A percentile compares a stretch with the other conserved stretches of the same genome.
Conservation (phyloP, 2,329 filamentous ascomycete genomes). For the Penicillium polonicum region DNA sequence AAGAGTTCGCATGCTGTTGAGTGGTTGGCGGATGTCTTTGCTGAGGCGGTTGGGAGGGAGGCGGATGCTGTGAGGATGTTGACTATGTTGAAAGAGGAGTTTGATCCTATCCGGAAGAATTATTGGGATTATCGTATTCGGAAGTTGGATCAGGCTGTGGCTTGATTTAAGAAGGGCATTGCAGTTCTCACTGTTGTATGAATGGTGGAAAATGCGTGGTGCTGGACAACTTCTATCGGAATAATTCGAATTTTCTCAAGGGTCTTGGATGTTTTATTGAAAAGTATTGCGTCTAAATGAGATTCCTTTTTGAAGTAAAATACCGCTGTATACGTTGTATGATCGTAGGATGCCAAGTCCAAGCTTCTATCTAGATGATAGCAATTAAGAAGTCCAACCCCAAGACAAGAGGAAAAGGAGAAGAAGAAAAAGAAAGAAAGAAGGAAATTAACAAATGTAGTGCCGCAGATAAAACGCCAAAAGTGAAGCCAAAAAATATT, state of each 20-base stretch:
- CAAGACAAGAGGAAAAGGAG: not conserved
- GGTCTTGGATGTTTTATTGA: not conserved
- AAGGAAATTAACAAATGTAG: not conserved
- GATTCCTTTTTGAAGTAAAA: not conserved
- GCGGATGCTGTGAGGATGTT: conserved; percentile 68
- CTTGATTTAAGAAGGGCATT: not conserved
- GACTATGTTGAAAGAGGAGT: conserved; percentile 73
- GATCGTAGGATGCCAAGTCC: not conserved
- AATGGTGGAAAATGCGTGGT: not conserved
- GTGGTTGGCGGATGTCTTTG: conserved; percentile 50
- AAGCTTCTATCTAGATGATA: conserved; percentile 1
- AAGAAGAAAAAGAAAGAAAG: not conserved
- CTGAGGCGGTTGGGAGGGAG: conserved; percentile 38
- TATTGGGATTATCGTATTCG: conserved; percentile 83
- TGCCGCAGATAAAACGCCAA: conserved; percentile 6
- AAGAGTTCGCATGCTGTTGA: conserved; percentile 60
- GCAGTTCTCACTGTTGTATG: not conserved
- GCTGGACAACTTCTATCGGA: not conserved
- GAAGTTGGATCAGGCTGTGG: conserved; percentile 25
- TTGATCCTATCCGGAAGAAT: conserved; percentile 84
- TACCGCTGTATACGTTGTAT: not conserved
- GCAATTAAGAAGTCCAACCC: not conserved
- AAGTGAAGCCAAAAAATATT: conserved; percentile 1
- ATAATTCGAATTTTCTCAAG: too few species aligned
- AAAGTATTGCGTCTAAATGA: not conserved